Conservation (phyloP, 75 land plant genomes). For the Pinus albicaulis region DNA sequence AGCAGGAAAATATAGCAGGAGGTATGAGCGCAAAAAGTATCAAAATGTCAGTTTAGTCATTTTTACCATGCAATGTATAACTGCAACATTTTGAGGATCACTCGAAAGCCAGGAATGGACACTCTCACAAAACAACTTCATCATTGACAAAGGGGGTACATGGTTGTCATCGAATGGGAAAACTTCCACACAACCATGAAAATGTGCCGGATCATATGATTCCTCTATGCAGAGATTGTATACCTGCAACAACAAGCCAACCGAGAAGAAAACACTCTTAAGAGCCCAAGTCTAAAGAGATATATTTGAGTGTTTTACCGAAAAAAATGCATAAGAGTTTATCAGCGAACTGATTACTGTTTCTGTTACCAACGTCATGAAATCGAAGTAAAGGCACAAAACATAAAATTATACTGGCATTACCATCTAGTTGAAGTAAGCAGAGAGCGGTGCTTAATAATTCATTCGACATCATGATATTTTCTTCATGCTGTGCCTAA, state of each 20-base stretch:
- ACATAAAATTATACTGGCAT: neutral
- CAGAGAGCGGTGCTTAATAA: neutral
- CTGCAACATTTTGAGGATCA: slow-evolving; percentile 65
- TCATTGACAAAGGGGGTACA: slow-evolving; percentile 56
- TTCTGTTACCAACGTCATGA: neutral
- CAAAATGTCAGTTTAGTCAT: neutral
- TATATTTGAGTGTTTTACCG: neutral
- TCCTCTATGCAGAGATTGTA: slow-evolving; percentile 70
- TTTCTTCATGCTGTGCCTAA: too few relatives aligned
- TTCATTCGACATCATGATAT: neutral
- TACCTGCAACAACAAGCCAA: slow-evolving; percentile 32
- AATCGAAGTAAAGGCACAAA: neutral
- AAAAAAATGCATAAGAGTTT: neutral
- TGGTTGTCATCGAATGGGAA: slow-evolving; percentile 77
- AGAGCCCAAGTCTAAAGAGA: neutral
- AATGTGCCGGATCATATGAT: slow-evolving; percentile 55
- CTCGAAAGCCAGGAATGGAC: slow-evolving; percentile 59
- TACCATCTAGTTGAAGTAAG: slow-evolving; percentile 3
- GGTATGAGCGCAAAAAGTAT: neutral
- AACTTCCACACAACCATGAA: slow-evolving; percentile 65
- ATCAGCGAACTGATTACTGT: neutral
- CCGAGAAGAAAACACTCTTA: neutral
- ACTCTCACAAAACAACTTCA: slow-evolving; percentile 69
- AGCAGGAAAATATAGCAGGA: neutral
- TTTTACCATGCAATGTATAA: slow-evolving; percentile 73